Base-by-base conservation (phyloP, 768 basidiomycete genomes). In the Piloderma croceum region DNA sequence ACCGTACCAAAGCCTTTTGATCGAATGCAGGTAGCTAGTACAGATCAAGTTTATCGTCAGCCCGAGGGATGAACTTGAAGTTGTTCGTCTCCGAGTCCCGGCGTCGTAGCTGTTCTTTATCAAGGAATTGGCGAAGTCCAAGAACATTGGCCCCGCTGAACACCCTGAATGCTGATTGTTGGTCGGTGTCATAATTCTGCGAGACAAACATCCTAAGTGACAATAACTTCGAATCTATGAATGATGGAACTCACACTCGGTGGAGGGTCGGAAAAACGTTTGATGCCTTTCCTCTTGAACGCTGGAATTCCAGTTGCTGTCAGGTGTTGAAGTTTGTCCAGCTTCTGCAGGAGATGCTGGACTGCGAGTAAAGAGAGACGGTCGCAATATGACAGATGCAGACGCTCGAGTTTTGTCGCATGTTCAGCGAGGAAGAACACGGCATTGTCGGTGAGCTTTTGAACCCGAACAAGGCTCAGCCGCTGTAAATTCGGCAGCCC, bases 331-430 rank as follows among this genome's bases (percentile, higher is more conserved):
- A 96, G 64, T 27, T 67, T 66, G 31, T 63, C 62, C 17, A 83
- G 69, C 39, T 71, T 68, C 43, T 73, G 74, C 37, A 93, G 59
- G 11, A 93, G 62, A 35, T 76, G 69, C 46, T 88, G 83, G 23
- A 90, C 64, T 7, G 87, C 85, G 31, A 80, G 74, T 27, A 93
- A 73, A 20, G 84, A 79, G 40, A 97, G 64, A 41, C 79, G 73
- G 50, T 83, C 81, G 64, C 92, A 97, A 57, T 90, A 89, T 21
- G 87, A 86, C 25, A 97, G 63, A 54, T 96, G 84, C 35, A 94
- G 70, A 19, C 89, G 77, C 54, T 91, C 87, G 49, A 96, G 67
- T 24, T 69, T 69, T 22, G 56, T 65, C 24, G 70, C 76, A 60
- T 89, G 78, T 50, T 89, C 85, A 11, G 81, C 85, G 7, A 94